These are phyloP conservation scores for Aspergillus quadricinctus DNA, from an alignment of 2,329 filamentous ascomycete genomes.

Conservation along the genomic window DNA sequence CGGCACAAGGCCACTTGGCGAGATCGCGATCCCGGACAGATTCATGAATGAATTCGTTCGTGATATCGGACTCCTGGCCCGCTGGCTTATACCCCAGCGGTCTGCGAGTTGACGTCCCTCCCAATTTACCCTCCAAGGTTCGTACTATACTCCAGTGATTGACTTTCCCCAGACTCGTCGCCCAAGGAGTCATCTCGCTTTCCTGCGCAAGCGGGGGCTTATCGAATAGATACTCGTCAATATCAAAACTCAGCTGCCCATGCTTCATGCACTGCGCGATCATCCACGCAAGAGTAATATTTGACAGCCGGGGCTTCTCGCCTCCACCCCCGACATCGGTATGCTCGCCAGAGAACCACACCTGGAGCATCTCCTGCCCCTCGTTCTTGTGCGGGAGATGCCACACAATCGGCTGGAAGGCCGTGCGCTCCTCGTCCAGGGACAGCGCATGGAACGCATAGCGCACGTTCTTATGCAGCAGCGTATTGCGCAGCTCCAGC, in stretches of 20 bases:
- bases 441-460: conserved; percentile 45
- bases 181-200: conserved; percentile 10
- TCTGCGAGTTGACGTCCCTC: conserved; percentile 9
- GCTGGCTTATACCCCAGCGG: conserved; percentile 11
- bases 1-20: not conserved
- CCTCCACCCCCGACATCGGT: conserved; percentile 45
- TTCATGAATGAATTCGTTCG: conserved; percentile 12
- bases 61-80: not conserved
- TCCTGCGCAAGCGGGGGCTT: conserved; percentile 6
- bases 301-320: conserved; percentile 39
- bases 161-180: conserved; percentile 10
- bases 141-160: conserved; percentile 4
- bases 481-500: conserved; percentile 37
- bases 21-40: conserved; percentile 7
- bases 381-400: conserved; percentile 39
- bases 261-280: conserved; percentile 41
- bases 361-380: conserved; percentile 41
- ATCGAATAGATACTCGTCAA: conserved; percentile 17
- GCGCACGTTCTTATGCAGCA: conserved; percentile 35
- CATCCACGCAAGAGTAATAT: conserved; percentile 56
- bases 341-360: conserved; percentile 48
- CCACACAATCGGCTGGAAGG: conserved; percentile 42
- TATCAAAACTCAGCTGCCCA: conserved; percentile 17
- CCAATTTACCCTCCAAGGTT: conserved; percentile 7
- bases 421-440: conserved; percentile 39